A percentile compares a stretch with the other conserved stretches of the same genome.
These are phyloP conservation scores for Catharanthus roseus DNA, from an alignment of 257 asterid species.

Conservation along the genomic window DNA sequence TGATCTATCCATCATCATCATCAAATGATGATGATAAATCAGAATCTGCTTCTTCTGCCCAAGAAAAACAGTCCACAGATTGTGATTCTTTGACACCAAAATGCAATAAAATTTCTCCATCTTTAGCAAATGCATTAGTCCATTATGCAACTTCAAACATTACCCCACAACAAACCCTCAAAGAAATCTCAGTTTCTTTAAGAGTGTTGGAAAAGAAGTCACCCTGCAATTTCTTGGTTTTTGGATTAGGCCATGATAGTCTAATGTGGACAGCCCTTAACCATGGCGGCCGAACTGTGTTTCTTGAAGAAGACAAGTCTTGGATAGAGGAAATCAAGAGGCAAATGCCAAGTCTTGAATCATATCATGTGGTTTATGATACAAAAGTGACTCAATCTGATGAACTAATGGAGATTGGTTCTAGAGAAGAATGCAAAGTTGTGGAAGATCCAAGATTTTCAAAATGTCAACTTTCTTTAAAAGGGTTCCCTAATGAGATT, in stretches of 20 bases:
- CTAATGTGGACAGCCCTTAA: constrained; percentile 90
- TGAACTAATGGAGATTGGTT: constrained; percentile 47
- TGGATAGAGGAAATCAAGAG: constrained; percentile 61
- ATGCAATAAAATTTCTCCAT: constrained; percentile 64
- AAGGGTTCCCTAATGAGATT: constrained; percentile 50
- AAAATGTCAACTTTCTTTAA: constrained; percentile 53
- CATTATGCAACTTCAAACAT: constrained; percentile 77
- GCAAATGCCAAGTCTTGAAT: constrained; percentile 52
- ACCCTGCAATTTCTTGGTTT: constrained; percentile 78
- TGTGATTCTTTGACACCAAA: constrained; percentile 18
- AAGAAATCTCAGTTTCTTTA: constrained; percentile 65
- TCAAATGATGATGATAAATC: no score
- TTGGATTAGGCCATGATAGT: constrained; percentile 84
- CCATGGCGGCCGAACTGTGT: constrained; percentile 73
- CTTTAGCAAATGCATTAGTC: constrained; percentile 59
- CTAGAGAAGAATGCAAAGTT: constrained; percentile 43
- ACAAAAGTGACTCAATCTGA: constrained; percentile 68
- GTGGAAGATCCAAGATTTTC: constrained; percentile 75
- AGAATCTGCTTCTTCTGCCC: no score
- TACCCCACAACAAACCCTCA: constrained; percentile 81
- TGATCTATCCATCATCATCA: no score
- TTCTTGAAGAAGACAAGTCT: constrained; percentile 70
- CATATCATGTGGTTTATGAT: constrained; percentile 62
- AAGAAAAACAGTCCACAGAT: constrained; percentile 3
- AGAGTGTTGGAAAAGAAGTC: constrained; percentile 55